These are phyloP conservation scores for Podospora anserina DNA, from an alignment of 495 filamentous ascomycete species.

Conservation along the genomic window DNA sequence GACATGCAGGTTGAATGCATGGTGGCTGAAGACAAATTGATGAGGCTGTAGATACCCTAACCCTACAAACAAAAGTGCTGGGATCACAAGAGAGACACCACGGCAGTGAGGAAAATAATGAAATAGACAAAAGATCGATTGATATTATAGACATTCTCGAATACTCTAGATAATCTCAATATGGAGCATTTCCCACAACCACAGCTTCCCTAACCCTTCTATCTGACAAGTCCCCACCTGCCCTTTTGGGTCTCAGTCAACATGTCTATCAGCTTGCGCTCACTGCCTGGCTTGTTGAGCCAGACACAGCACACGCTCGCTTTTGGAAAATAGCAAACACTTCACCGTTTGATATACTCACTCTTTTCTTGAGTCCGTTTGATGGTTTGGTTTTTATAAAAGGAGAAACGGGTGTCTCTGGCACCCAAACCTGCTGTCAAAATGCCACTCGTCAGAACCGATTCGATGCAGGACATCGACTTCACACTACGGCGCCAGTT, in stretches of 20 bases:
- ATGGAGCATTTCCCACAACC: not conserved
- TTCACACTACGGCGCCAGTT: slow-evolving; percentile 83
- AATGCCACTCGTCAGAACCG: slow-evolving; percentile 43
- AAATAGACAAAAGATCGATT: not conserved
- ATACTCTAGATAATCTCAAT: not conserved
- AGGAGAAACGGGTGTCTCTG: not conserved
- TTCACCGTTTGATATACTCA: not conserved
- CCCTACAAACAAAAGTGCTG: not conserved
- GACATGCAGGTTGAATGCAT: not conserved
- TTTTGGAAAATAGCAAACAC: not conserved
- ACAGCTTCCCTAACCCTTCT: not conserved
- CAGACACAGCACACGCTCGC: not conserved
- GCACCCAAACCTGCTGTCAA: not conserved
- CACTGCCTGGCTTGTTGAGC: not conserved
- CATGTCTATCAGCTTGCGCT: not conserved
- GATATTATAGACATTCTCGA: not conserved
- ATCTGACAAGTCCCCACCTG: not conserved
- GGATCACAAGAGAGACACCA: not conserved
- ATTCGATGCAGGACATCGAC: slow-evolving; percentile 66
- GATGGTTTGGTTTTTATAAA: not conserved
- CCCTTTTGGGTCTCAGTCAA: not conserved
- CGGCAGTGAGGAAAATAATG: not conserved
- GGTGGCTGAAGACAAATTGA: not conserved
- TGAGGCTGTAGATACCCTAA: not conserved
- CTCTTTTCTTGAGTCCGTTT: not conserved